A percentile compares a stretch with the other conserved stretches of the same genome.
Conservation (phyloP, 192 early-diverging fungal genomes). For the Haplosporangium gracile region DNA sequence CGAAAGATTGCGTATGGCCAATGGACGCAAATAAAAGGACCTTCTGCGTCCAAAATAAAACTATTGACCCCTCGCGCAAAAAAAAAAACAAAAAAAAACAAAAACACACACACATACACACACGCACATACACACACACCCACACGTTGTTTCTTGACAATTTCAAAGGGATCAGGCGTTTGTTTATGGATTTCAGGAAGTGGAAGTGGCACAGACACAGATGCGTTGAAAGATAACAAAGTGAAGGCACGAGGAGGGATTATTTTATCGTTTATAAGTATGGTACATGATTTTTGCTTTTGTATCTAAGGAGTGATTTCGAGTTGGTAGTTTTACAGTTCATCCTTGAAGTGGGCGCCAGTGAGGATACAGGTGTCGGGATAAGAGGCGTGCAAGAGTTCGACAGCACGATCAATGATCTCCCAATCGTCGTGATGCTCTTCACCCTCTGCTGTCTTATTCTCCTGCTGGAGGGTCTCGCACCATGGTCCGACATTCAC, state of each 20-base stretch:
- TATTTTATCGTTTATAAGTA: neutral
- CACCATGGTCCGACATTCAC: slow-evolving; percentile 50
- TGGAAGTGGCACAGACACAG: too few species aligned
- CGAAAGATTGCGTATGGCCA: slow-evolving; percentile 59
- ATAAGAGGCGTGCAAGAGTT: slow-evolving; percentile 33
- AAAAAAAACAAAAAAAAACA: slow-evolving; percentile 18
- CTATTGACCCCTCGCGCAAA: too few species aligned
- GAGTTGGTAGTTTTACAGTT: slow-evolving; percentile 12
- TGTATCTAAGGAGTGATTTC: neutral
- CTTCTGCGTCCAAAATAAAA: neutral
- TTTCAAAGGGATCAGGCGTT: too few species aligned
- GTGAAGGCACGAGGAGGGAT: too few species aligned
- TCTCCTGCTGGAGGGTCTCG: slow-evolving; percentile 34
- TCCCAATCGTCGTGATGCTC: slow-evolving; percentile 25
- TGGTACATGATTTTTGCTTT: neutral
- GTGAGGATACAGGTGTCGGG: slow-evolving; percentile 39
- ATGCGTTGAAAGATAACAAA: too few species aligned
- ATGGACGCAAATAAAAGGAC: slow-evolving; percentile 48
- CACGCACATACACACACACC: neutral
- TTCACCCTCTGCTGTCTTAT: neutral
- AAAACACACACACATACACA: neutral
- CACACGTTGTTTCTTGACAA: neutral
- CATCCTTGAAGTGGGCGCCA: slow-evolving; percentile 9
- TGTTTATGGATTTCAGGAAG: too few species aligned
- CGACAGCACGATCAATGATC: slow-evolving; percentile 35